These are phyloP conservation scores for Leccinum cinnamomeum DNA, from an alignment of 1,284 basidiomycete species.

Conservation along the genomic window DNA sequence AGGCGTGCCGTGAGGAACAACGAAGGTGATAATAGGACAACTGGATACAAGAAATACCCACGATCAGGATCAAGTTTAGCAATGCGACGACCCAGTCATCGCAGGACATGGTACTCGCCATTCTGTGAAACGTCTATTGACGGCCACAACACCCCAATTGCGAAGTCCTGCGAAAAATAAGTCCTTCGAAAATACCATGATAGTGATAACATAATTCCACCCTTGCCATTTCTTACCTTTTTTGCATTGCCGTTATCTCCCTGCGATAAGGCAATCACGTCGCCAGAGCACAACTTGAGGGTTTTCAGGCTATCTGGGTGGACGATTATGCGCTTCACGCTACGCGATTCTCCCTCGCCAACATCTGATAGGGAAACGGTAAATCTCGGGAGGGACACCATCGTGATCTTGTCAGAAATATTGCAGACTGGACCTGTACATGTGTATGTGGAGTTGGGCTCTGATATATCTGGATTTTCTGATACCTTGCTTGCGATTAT, in stretches of 20 bases:
- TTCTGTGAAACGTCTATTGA: constrained; percentile 56
- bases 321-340: constrained; percentile 63
- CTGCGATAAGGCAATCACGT: constrained; percentile 59
- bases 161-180: constrained; percentile 47
- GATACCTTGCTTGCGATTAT: neutral
- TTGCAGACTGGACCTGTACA: constrained; percentile 2
- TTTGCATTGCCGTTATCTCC: constrained; percentile 35
- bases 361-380: constrained; percentile 40
- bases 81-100: constrained; percentile 14
- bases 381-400: constrained; percentile 43
- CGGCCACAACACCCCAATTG: constrained; percentile 72
- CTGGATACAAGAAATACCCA: constrained; percentile 37
- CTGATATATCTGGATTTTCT: neutral
- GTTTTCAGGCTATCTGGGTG: constrained; percentile 64
- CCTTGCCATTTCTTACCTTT: constrained; percentile 36
- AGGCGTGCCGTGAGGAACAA: constrained; percentile 61
- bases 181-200: constrained; percentile 13
- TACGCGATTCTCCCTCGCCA: constrained; percentile 46
- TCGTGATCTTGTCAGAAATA: neutral
- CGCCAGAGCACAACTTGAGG: constrained; percentile 66
- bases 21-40: constrained; percentile 52
- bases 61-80: constrained; percentile 22
- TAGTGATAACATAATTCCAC: constrained; percentile 12
- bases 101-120: constrained; percentile 42
- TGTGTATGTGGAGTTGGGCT: neutral